A percentile compares a stretch with the other conserved stretches of the same genome.
Conservation (phyloP, 1,139 yeast genomes). For the Suhomyces atakaporum region DNA sequence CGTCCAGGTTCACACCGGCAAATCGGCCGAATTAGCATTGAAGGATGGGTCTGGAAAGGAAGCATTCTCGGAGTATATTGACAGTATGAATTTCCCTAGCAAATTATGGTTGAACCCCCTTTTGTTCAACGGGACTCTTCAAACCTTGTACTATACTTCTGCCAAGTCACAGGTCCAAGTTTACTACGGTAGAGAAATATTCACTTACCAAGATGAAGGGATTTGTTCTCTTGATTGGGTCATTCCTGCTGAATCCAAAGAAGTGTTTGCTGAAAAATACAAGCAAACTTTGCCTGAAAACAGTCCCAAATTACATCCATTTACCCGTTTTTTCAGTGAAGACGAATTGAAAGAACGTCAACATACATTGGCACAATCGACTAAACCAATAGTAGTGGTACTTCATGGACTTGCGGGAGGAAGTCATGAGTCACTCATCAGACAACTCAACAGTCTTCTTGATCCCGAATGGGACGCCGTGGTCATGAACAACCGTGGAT, state of each 20-base stretch:
- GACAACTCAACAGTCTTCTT: conserved; percentile 55
- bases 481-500: conserved; percentile 82
- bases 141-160: conserved; percentile 66
- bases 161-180: conserved; percentile 55
- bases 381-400: conserved; percentile 65
- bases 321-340: conserved; percentile 69
- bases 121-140: conserved; percentile 72
- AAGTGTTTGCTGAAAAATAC: conserved; percentile 51
- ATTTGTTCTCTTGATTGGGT: conserved; percentile 79
- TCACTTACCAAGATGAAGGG: conserved; percentile 63
- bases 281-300: conserved; percentile 60
- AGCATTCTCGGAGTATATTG: conserved; percentile 27
- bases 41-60: conserved; percentile 17
- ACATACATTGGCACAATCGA: conserved; percentile 24
- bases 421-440: conserved; percentile 82
- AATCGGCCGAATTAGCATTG: conserved; percentile 21
- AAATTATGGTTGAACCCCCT: conserved; percentile 61
- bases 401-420: conserved; percentile 93
- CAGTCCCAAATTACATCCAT: conserved; percentile 75
- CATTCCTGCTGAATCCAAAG: conserved; percentile 50
- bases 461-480: conserved; percentile 53
- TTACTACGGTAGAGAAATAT: conserved; percentile 75
- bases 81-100: conserved; percentile 25
- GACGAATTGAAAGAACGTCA: conserved; percentile 26
- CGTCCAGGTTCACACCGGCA: conserved; percentile 30